Base-by-base conservation (phyloP, 176 grass and related monocot species). In the Lolium multiflorum region DNA sequence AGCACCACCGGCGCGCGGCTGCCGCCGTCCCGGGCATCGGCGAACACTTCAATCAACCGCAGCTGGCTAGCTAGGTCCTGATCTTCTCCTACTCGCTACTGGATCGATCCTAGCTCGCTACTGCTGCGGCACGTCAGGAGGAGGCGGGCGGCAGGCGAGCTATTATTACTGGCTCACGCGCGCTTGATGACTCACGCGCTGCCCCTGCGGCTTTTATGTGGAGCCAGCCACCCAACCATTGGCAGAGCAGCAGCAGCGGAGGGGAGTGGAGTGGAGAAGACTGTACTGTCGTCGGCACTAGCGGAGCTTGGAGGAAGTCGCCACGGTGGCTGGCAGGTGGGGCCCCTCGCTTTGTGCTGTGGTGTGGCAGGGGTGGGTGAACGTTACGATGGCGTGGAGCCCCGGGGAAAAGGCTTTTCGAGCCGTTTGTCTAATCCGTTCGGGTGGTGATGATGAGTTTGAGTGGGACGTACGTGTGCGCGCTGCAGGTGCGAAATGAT, bases 211-310 rank as follows among this genome's bases (percentile, higher is more conserved):
- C 71, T 64, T 84, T 84, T 84, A 38, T 39, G 82, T 64, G 71
- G 82, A 77, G 82, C 82, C 81, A 74, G 4, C 68, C 81, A 83
- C 47, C 82, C 81, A 74, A 7, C 68, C 81, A 83, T 60, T 28
- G 60, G 51, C 51, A 15, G 22, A 31, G 11, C 26, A 4, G 11
- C 46, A 25, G 62, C 61, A 56, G 51, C 35, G 3, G 68, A 26
- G 66, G 2, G 22, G 22, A n/a, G 51, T 15, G 82, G 38, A 57
- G 82, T 35, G 82, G 41, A 35, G 82, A 41, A 75, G 82, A 84
- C 41, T 65, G 62, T 38, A 50, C 79, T 67, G 58, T 54, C 47
- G 74, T 76, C 50, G 28, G 74, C 51, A 77, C 50, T 31, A 48
- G 22, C 26, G 47, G 57, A 60, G 3, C 18, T 58, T 58, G 56